These are phyloP conservation scores for Rhizopogon salebrosus DNA, from an alignment of 768 basidiomycete genomes.

Conservation along the genomic window DNA sequence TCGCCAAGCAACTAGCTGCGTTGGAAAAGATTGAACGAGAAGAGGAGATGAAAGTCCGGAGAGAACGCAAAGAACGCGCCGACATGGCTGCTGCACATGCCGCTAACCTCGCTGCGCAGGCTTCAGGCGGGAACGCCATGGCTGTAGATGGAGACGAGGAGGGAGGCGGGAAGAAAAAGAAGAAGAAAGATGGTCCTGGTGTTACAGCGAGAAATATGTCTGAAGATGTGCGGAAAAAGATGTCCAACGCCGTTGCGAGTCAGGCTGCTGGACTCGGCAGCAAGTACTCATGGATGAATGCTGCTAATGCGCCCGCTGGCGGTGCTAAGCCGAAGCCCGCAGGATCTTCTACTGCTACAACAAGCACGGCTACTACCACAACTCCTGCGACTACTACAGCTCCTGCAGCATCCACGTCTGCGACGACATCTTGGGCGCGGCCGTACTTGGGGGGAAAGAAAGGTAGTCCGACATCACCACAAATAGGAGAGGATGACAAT, in stretches of 20 bases:
- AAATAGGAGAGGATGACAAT: slow-evolving; percentile 49
- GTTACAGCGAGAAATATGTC: slow-evolving; percentile 87
- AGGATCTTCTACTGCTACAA: slow-evolving; percentile 27
- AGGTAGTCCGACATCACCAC: slow-evolving; percentile 22
- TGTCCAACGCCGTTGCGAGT: slow-evolving; percentile 85
- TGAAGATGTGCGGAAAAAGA: slow-evolving; percentile 87
- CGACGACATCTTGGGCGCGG: slow-evolving; percentile 46
- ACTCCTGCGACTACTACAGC: slow-evolving; percentile 26
- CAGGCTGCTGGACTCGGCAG: slow-evolving; percentile 83
- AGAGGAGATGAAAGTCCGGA: slow-evolving; percentile 69
- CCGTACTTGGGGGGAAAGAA: slow-evolving; percentile 61
- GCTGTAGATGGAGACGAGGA: slow-evolving; percentile 43
- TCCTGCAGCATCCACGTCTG: slow-evolving; percentile 25
- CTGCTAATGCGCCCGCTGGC: slow-evolving; percentile 45
- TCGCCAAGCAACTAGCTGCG: slow-evolving; percentile 69
- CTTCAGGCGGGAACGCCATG: slow-evolving; percentile 31
- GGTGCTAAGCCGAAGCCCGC: slow-evolving; percentile 33
- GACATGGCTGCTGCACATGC: slow-evolving; percentile 70
- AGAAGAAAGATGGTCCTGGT: slow-evolving; percentile 80
- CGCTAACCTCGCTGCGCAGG: slow-evolving; percentile 56
- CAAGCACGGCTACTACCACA: slow-evolving; percentile 21
- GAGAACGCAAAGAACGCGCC: slow-evolving; percentile 74
- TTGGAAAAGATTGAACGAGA: slow-evolving; percentile 80
- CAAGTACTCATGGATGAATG: slow-evolving; percentile 87
- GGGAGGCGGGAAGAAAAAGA: slow-evolving; percentile 67